Evolutionary conservation across 495 filamentous ascomycete genomes (phyloP).

Genomic region (Amphirosellinia nigrospora): DNA sequence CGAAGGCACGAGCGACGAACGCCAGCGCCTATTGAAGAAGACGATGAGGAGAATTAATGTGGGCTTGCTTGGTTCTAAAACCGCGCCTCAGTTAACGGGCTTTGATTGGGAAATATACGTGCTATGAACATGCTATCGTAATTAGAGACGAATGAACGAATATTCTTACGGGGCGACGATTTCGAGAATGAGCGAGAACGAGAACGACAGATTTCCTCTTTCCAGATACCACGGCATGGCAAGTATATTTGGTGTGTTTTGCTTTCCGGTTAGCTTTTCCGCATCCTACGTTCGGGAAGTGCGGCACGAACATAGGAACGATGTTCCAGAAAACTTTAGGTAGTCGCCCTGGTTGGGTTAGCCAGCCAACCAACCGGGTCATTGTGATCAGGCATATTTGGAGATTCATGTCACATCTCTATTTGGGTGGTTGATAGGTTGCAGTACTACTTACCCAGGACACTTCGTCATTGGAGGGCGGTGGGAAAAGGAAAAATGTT

Average conservation of each 20-base stretch:
- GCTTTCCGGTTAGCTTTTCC: background rate
- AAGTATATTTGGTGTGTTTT: constrained; percentile 14
- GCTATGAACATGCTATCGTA: constrained; percentile 10
- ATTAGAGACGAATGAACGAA: constrained; percentile 13
- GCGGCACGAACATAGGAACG: background rate
- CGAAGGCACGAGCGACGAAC: constrained; percentile 76
- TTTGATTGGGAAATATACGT: constrained; percentile 3
- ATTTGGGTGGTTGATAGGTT: background rate
- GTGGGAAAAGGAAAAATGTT: constrained; percentile 5
- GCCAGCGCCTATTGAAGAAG: constrained; percentile 85
- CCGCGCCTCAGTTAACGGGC: background rate
- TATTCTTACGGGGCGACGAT: constrained; percentile 20
- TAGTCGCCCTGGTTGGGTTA: background rate
- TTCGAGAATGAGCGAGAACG: constrained; percentile 13
- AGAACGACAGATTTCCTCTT: constrained; percentile 11
- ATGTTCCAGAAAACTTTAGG: background rate
- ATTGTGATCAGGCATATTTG: background rate
- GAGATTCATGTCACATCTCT: constrained; percentile 1
- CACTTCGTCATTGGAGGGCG: background rate
- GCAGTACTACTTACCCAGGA: constrained; percentile 7
- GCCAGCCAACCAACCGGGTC: background rate
- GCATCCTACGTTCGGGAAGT: background rate
- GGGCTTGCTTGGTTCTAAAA: constrained; percentile 8
- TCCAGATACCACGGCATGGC: constrained; percentile 26
- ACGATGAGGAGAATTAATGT: constrained; percentile 63